Evolutionary conservation across 495 filamentous ascomycete species (phyloP).

Genomic region (Astrocystis sublimbata): DNA sequence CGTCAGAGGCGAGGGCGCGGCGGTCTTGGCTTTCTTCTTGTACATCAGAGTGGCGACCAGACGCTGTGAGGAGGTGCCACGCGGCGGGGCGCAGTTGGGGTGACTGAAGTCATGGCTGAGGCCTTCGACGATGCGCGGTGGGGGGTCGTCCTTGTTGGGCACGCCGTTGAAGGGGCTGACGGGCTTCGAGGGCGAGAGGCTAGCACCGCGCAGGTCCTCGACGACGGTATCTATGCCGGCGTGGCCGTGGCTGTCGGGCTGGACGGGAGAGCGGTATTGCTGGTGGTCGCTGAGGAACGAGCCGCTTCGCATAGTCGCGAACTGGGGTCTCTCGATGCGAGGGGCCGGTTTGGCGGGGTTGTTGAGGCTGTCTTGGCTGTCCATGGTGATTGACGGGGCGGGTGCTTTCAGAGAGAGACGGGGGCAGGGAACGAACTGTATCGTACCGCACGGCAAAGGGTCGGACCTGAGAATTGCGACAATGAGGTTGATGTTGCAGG

Average conservation of each 20-base stretch:
- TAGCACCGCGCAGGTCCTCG: slow-evolving; percentile 43
- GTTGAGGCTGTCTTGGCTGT: slow-evolving; percentile 34
- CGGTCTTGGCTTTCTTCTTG: slow-evolving; percentile 50
- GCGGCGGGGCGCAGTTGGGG: slow-evolving; percentile 52
- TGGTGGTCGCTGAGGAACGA: slow-evolving; percentile 74
- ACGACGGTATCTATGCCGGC: slow-evolving; percentile 57
- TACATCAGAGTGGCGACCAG: slow-evolving; percentile 72
- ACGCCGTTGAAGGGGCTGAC: slow-evolving; percentile 53
- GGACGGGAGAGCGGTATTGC: slow-evolving; percentile 67
- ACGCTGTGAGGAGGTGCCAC: slow-evolving; percentile 41
- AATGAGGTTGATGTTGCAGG: too few relatives aligned
- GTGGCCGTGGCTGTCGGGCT: slow-evolving; percentile 50
- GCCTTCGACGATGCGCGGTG: slow-evolving; percentile 57
- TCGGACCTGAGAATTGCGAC: neutral
- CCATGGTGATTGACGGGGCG: slow-evolving; percentile 30
- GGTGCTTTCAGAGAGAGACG: neutral
- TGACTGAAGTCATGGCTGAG: slow-evolving; percentile 58
- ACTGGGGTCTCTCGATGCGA: slow-evolving; percentile 41
- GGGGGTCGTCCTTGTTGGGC: slow-evolving; percentile 51
- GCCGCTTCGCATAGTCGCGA: slow-evolving; percentile 59
- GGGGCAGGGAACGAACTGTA: neutral
- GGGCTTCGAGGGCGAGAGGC: slow-evolving; percentile 38
- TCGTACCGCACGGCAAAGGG: neutral
- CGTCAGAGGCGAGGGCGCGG: slow-evolving; percentile 36
- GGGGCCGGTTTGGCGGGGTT: slow-evolving; percentile 28